Percentiles rank a stretch among this genome's conserved stretches.
Evolutionary conservation across 208 protist genomes (phyloP).

Genomic region (Wallacemonas sp.): DNA sequence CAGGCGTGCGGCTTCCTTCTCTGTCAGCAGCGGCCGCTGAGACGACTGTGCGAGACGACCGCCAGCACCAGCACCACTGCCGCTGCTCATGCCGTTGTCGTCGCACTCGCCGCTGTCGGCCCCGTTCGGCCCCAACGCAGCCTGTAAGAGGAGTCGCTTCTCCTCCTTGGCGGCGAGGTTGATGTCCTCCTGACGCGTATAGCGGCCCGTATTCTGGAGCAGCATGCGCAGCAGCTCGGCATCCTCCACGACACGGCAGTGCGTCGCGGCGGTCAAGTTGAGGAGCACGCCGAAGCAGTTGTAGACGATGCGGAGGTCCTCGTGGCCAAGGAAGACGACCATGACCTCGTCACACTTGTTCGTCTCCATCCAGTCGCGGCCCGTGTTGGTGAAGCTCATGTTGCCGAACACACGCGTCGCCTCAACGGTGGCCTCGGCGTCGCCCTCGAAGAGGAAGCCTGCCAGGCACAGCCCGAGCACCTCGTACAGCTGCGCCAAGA

Average conservation of each 20-base stretch:
- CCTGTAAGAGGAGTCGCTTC: slow-evolving; percentile 24
- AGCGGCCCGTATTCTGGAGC: slow-evolving; percentile 69
- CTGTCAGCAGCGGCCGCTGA: slow-evolving; percentile 14
- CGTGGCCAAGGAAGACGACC: slow-evolving; percentile 75
- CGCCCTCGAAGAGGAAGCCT: slow-evolving; percentile 68
- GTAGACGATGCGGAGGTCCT: slow-evolving; percentile 80
- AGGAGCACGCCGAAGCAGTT: slow-evolving; percentile 82
- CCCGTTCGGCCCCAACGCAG: neutral
- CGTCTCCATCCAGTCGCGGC: slow-evolving; percentile 80
- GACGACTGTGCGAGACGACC: no score
- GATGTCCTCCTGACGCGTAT: slow-evolving; percentile 49
- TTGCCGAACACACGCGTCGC: slow-evolving; percentile 76
- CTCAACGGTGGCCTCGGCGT: slow-evolving; percentile 76
- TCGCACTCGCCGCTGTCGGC: neutral
- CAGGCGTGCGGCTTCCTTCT: slow-evolving; percentile 17
- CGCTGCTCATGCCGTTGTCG: neutral
- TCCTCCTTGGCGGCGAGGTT: slow-evolving; percentile 28
- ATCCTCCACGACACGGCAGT: slow-evolving; percentile 67
- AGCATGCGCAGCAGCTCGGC: slow-evolving; percentile 61
- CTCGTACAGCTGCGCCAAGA: slow-evolving; percentile 44
- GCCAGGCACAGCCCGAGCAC: slow-evolving; percentile 59
- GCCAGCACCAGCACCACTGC: neutral
- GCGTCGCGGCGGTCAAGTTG: slow-evolving; percentile 72
- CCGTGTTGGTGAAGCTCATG: slow-evolving; percentile 77
- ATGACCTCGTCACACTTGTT: slow-evolving; percentile 82